phyloP scores from a whole-genome alignment of 2,329 filamentous ascomycete genomes.

The Cladophialophora bantiana region DNA sequence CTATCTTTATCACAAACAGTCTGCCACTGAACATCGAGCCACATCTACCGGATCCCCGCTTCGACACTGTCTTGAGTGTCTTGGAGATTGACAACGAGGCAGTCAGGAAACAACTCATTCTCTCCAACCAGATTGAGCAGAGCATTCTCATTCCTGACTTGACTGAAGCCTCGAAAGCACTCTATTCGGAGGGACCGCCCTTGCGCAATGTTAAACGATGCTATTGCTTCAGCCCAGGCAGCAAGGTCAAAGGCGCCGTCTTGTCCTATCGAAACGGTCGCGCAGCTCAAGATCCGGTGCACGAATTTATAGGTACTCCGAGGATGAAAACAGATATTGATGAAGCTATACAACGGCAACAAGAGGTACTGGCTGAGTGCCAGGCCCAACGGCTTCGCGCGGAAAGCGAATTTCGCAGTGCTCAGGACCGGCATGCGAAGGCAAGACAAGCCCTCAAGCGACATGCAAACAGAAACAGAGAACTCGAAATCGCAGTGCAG shows the following conservation, averaged over 20 bases:
- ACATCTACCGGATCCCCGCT: conserved; percentile 76
- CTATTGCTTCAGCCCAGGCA: conserved; percentile 67
- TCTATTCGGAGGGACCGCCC: conserved; percentile 63
- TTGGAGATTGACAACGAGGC: conserved; percentile 80
- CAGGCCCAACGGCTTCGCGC: conserved; percentile 62
- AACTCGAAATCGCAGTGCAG: conserved; percentile 65
- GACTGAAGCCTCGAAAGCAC: conserved; percentile 70
- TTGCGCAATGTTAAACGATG: conserved; percentile 73
- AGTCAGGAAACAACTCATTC: conserved; percentile 82
- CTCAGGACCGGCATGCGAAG: conserved; percentile 58
- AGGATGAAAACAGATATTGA: conserved; percentile 83
- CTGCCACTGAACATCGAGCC: conserved; percentile 62
- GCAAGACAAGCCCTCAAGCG: conserved; percentile 58
- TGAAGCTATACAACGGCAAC: conserved; percentile 66
- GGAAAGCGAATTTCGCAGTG: conserved; percentile 56
- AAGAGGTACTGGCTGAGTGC: conserved; percentile 60
- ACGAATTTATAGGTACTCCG: conserved; percentile 60
- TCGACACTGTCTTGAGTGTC: conserved; percentile 79
- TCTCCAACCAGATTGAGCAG: conserved; percentile 83
- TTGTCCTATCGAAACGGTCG: conserved; percentile 61
- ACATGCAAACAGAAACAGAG: conserved; percentile 56
- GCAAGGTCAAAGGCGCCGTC: conserved; percentile 67
- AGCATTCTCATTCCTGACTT: conserved; percentile 76
- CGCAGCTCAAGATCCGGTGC: conserved; percentile 60
- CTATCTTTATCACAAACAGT: conserved; percentile 70